Conservation (phyloP, 2,329 filamentous ascomycete genomes). For the Monosporascus sp. region DNA sequence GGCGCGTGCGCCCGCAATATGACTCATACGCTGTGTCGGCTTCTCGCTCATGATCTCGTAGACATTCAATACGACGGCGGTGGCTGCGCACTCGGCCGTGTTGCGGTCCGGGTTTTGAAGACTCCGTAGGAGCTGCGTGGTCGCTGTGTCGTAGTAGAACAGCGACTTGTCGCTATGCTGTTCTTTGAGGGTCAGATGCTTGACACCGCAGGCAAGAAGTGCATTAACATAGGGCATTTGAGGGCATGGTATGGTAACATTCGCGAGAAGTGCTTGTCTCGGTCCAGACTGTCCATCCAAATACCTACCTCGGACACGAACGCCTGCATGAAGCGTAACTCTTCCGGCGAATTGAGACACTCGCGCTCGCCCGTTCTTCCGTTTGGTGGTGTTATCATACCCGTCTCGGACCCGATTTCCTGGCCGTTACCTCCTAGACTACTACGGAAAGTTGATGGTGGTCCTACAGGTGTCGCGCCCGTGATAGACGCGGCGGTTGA, state of each 20-base stretch:
- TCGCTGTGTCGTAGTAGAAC: conserved; percentile 82
- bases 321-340: conserved; percentile 84
- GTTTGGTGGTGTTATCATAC: conserved; percentile 35
- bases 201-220: conserved; percentile 80
- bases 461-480: conserved; percentile 28
- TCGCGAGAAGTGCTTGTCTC: conserved; percentile 78
- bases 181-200: conserved; percentile 67
- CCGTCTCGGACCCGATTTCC: conserved; percentile 21
- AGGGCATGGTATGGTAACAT: conserved; percentile 79
- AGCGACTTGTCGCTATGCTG: conserved; percentile 67
- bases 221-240: conserved; percentile 81
- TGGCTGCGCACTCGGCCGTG: conserved; percentile 77
- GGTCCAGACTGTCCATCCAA: conserved; percentile 93
- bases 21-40: conserved; percentile 76
- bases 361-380: conserved; percentile 44
- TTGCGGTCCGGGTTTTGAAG: conserved; percentile 82
- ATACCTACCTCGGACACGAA: conserved; percentile 86
- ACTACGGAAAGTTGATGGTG: conserved; percentile 23
- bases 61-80: conserved; percentile 82
- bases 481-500: conserved; percentile 35
- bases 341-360: conserved; percentile 68
- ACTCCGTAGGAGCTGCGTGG: conserved; percentile 67
- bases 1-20: conserved; percentile 78
- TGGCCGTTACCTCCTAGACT: conserved; percentile 31
- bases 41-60: conserved; percentile 90